Conservation (phyloP, 2,329 filamentous ascomycete species). For the Xylariaceae sp. region DNA sequence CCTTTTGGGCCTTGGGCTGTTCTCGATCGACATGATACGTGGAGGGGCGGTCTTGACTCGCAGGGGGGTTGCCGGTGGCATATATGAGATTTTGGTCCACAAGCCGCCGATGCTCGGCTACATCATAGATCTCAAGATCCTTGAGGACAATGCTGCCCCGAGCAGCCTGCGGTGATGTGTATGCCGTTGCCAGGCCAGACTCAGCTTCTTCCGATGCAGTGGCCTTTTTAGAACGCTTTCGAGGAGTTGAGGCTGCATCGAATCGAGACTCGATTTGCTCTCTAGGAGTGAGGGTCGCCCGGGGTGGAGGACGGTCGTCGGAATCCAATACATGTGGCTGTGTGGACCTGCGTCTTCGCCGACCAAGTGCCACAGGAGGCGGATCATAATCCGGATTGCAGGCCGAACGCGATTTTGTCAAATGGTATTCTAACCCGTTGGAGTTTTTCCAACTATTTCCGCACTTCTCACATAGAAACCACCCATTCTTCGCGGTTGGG, state of each 20-base stretch:
- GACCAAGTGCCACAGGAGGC: slow-evolving; percentile 16
- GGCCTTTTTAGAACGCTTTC: neutral
- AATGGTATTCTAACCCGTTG: slow-evolving; percentile 53
- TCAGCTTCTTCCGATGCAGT: neutral
- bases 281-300: slow-evolving; percentile 5
- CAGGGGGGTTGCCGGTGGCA: neutral
- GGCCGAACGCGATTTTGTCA: slow-evolving; percentile 46
- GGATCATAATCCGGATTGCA: slow-evolving; percentile 47
- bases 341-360: slow-evolving; percentile 9
- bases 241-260: neutral
- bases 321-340: slow-evolving; percentile 6
- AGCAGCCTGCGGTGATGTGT: neutral
- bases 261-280: slow-evolving; percentile 11
- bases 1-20: no score
- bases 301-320: slow-evolving; percentile 5
- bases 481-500: slow-evolving; percentile 11
- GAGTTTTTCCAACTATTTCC: slow-evolving; percentile 53
- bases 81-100: neutral
- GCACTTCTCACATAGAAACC: slow-evolving; percentile 48
- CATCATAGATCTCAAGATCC: slow-evolving; percentile 23
- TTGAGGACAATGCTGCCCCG: slow-evolving; percentile 19
- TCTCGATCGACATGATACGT: neutral
- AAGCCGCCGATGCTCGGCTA: slow-evolving; percentile 15
- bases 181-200: neutral
- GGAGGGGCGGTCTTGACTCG: neutral